Percentiles rank a stretch among this genome's conserved stretches.
phyloP scores from a whole-genome alignment of 306 rosid genomes.

The Rosa persica region DNA sequence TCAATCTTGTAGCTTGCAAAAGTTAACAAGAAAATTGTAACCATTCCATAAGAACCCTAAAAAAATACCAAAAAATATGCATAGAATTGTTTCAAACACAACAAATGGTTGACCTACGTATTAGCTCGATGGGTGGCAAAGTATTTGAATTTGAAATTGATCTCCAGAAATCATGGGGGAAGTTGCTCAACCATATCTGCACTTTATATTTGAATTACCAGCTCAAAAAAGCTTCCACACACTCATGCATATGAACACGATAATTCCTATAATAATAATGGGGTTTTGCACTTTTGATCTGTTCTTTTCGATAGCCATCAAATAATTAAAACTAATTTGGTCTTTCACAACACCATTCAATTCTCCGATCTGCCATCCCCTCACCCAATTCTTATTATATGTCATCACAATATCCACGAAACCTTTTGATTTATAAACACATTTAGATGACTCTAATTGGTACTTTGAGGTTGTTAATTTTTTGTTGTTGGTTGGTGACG shows the following conservation, averaged over 20 bases:
- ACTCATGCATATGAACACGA: background rate
- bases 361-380: background rate
- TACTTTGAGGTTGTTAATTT: background rate
- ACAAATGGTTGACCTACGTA: background rate
- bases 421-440: background rate
- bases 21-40: background rate
- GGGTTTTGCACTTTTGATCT: background rate
- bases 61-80: background rate
- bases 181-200: constrained; percentile 23
- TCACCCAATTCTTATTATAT: background rate
- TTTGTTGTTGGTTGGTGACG: background rate
- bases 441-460: background rate
- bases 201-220: background rate
- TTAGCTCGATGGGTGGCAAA: background rate
- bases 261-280: background rate
- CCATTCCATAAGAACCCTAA: background rate
- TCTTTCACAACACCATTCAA: background rate
- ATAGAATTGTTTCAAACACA: background rate
- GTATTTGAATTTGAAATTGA: background rate
- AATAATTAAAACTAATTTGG: background rate
- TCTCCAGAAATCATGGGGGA: background rate
- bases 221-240: background rate
- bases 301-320: background rate
- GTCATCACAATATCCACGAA: background rate
- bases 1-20: constrained; percentile 16